phyloP scores from a whole-genome alignment of 2,329 filamentous ascomycete genomes.

The Ophioceras dolichostomum region DNA sequence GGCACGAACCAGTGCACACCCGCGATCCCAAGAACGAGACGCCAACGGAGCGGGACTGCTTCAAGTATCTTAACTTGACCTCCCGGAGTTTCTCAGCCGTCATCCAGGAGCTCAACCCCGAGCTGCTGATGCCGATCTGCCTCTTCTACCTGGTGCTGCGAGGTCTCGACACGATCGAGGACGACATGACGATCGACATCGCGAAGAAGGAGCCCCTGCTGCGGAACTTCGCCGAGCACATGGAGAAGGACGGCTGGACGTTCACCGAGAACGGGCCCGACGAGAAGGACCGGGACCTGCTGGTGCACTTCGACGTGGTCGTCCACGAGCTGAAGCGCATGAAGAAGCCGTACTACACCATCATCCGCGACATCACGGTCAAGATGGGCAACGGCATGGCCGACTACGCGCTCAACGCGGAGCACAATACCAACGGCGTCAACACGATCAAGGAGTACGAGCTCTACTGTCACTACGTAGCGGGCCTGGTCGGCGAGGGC shows the following conservation, averaged over 20 bases:
- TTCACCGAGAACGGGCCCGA: conserved; percentile 76
- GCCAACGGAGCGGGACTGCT: conserved; percentile 66
- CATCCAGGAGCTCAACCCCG: conserved; percentile 90
- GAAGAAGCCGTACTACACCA: conserved; percentile 70
- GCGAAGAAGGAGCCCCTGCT: conserved; percentile 77
- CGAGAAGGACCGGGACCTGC: conserved; percentile 86
- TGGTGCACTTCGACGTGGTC: conserved; percentile 85
- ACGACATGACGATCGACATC: conserved; percentile 87
- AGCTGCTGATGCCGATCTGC: conserved; percentile 75
- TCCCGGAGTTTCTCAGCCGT: conserved; percentile 89
- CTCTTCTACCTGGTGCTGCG: conserved; percentile 91
- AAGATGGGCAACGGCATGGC: conserved; percentile 99
- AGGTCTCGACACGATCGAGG: conserved; percentile 94
- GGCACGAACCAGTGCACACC: conserved; percentile 87
- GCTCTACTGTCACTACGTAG: conserved; percentile 95
- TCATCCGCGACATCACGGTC: conserved; percentile 84
- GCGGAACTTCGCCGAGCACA: conserved; percentile 64
- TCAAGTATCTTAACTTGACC: conserved; percentile 72
- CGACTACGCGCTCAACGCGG: conserved; percentile 78
- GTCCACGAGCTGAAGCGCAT: conserved; percentile 78
- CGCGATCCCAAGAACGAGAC: conserved; percentile 68
- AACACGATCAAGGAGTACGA: conserved; percentile 83
- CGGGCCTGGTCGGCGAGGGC: conserved; percentile 94
- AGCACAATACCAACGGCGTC: conserved; percentile 68
- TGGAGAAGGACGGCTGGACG: conserved; percentile 81